These are phyloP conservation scores for Aspergillus ellipticus DNA, from an alignment of 495 filamentous ascomycete genomes.

Conservation along the genomic window DNA sequence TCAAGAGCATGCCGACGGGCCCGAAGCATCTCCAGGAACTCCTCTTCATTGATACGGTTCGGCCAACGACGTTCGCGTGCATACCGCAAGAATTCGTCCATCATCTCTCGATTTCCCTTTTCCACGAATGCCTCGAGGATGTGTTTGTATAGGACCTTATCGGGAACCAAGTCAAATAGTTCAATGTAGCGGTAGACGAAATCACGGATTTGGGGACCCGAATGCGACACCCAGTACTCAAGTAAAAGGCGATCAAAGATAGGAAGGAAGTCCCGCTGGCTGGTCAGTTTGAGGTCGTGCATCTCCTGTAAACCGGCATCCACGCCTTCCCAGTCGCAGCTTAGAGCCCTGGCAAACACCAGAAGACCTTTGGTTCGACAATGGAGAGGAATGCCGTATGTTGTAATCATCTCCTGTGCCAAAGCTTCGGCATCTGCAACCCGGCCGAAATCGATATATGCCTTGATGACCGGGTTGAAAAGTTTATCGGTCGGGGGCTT, in stretches of 20 bases:
- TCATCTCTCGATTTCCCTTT: constrained; percentile 30
- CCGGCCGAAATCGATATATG: constrained; percentile 36
- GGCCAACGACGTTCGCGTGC: constrained; percentile 34
- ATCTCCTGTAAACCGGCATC: constrained; percentile 36
- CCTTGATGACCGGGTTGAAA: constrained; percentile 42
- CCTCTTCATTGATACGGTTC: constrained; percentile 24
- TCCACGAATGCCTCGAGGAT: constrained; percentile 41
- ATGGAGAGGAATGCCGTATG: constrained; percentile 27
- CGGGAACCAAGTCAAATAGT: constrained; percentile 34
- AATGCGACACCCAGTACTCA: constrained; percentile 40
- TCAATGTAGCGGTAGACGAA: constrained; percentile 35
- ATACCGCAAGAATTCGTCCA: constrained; percentile 25
- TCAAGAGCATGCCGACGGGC: constrained; percentile 31
- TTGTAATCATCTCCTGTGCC: constrained; percentile 31
- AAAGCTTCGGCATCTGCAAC: constrained; percentile 35
- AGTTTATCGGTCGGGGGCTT: constrained; percentile 37
- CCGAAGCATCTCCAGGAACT: constrained; percentile 27
- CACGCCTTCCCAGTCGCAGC: constrained; percentile 43
- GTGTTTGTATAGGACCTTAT: constrained; percentile 39
- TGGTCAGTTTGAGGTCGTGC: constrained; percentile 31
- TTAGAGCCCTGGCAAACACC: constrained; percentile 32
- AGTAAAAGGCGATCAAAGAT: constrained; percentile 44
- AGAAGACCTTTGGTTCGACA: constrained; percentile 40
- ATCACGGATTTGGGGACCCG: constrained; percentile 27
- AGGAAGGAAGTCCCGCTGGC: constrained; percentile 25